These are phyloP conservation scores for Henningerozyma blattae DNA, from an alignment of 805 yeast genomes.

Conservation along the genomic window DNA sequence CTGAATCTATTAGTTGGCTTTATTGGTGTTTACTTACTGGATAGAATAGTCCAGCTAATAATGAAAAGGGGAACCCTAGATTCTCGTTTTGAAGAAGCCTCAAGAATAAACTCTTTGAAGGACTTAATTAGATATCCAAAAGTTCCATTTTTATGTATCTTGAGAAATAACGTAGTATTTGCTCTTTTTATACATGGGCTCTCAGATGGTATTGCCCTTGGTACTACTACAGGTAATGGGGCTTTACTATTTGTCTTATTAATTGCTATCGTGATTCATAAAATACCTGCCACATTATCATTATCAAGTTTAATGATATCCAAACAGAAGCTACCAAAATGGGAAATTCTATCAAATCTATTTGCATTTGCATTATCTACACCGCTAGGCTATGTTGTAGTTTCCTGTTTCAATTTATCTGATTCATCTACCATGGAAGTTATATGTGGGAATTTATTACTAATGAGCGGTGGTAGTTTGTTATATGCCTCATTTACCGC, in stretches of 20 bases:
- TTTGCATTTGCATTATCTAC: conserved; percentile 25
- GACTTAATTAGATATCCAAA: conserved; percentile 14
- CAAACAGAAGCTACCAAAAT: conserved; percentile 27
- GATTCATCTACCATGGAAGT: conserved; percentile 19
- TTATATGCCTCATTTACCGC: conserved; percentile 26
- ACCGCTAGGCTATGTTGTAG: conserved; percentile 21
- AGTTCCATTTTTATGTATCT: conserved; percentile 20
- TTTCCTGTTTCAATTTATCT: conserved; percentile 16
- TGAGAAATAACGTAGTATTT: conserved; percentile 38
- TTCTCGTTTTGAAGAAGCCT: not conserved
- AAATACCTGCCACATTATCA: conserved; percentile 54
- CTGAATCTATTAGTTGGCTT: conserved; percentile 38
- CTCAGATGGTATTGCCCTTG: conserved; percentile 54
- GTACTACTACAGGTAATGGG: conserved; percentile 35
- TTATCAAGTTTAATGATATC: conserved; percentile 37
- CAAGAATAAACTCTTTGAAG: conserved; percentile 6
- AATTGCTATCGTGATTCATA: conserved; percentile 49
- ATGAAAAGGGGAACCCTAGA: conserved; percentile 2
- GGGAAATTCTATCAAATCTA: conserved; percentile 35
- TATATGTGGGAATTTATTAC: conserved; percentile 21
- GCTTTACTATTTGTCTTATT: conserved; percentile 33
- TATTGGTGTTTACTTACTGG: conserved; percentile 34
- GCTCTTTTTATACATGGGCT: conserved; percentile 49
- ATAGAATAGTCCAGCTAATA: conserved; percentile 22
- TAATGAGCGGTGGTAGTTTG: conserved; percentile 26